A percentile compares a stretch with the other conserved stretches of the same genome.
These are phyloP conservation scores for Phytophthora colocasiae DNA, from an alignment of 352 stramenopile genomes.

Conservation along the genomic window DNA sequence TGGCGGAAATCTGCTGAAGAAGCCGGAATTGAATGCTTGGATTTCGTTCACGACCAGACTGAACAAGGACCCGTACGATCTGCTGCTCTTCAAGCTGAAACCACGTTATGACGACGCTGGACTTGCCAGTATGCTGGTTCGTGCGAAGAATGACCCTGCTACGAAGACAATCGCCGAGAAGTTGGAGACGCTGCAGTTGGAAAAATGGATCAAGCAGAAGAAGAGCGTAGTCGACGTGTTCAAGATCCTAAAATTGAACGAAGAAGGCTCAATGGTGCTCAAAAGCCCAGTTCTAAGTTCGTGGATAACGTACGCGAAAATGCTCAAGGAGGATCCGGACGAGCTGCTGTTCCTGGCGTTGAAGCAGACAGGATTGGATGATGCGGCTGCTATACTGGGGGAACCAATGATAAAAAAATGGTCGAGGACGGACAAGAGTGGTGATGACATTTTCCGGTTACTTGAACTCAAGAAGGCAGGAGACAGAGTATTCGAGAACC, in stretches of 20 bases:
- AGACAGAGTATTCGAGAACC: background rate
- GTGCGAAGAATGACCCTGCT: background rate
- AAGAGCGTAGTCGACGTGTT: constrained; percentile 11
- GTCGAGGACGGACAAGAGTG: constrained; percentile 2
- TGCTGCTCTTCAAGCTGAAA: constrained; percentile 5
- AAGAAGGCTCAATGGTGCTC: background rate
- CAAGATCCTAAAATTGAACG: constrained; percentile 8
- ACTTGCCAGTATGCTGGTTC: constrained; percentile 2
- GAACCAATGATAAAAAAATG: background rate
- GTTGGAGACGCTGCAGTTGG: constrained; percentile 1
- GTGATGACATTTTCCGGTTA: constrained; percentile 2
- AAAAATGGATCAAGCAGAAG: background rate
- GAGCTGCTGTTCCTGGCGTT: constrained; percentile 3
- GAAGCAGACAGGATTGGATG: background rate
- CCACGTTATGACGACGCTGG: background rate
- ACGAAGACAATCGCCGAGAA: background rate
- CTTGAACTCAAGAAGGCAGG: background rate
- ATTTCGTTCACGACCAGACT: background rate
- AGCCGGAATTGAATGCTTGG: background rate
- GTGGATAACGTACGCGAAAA: constrained; percentile 4
- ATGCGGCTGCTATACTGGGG: background rate
- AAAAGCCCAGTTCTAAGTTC: constrained; percentile 4
- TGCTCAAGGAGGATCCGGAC: constrained; percentile 3
- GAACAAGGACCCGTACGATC: constrained; percentile 3
- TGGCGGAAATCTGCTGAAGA: constrained; percentile 7